Evolutionary conservation across 1,139 yeast species (phyloP).

Genomic region (Yueomyces sp.): DNA sequence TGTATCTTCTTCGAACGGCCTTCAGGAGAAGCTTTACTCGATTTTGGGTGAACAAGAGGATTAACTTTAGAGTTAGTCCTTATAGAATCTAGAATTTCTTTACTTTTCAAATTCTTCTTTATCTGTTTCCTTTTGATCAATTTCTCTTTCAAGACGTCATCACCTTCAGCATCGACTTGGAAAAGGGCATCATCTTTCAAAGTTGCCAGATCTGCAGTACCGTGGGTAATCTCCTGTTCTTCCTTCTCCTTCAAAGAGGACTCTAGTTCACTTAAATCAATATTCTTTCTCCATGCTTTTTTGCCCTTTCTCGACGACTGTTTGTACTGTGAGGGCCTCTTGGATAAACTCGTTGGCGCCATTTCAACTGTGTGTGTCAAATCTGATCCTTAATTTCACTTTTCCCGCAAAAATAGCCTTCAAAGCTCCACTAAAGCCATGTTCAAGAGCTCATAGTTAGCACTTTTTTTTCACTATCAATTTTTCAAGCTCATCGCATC

Average conservation of each 20-base stretch:
- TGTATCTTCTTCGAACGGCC: conserved; percentile 35
- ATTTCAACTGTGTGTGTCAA: conserved; percentile 3
- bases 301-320: conserved; percentile 87
- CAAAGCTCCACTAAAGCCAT: too few species aligned
- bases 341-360: conserved; percentile 9
- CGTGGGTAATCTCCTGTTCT: conserved; percentile 56
- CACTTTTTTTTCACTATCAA: neutral
- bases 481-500: neutral
- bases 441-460: too few species aligned
- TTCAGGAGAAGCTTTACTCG: conserved; percentile 20
- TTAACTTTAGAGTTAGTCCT: conserved; percentile 65
- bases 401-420: too few species aligned
- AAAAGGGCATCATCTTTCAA: conserved; percentile 40
- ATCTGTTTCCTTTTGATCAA: conserved; percentile 29
- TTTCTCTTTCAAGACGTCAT: conserved; percentile 31
- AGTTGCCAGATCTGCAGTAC: conserved; percentile 32
- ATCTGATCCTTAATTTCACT: too few species aligned
- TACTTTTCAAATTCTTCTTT: conserved; percentile 46
- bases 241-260: conserved; percentile 54
- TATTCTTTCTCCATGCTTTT: conserved; percentile 92
- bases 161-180: conserved; percentile 62
- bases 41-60: conserved; percentile 36
- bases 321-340: conserved; percentile 32
- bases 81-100: conserved; percentile 51
- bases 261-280: conserved; percentile 72